Conservation (phyloP, 805 yeast species). For the Starmerella apicola region DNA sequence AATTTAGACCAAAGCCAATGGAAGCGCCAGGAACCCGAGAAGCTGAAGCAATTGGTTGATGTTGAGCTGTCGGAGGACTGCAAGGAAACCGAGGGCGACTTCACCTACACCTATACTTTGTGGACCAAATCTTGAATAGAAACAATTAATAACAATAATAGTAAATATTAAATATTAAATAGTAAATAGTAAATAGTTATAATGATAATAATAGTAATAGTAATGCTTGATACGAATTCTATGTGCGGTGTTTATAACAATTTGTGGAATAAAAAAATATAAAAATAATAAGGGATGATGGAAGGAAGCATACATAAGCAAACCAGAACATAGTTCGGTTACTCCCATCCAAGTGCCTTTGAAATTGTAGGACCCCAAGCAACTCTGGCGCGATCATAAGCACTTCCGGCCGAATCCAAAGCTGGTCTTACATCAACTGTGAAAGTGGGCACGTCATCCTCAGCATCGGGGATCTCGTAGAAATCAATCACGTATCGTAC, state of each 20-base stretch:
- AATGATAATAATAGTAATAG: too few relatives aligned
- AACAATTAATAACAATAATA: too few relatives aligned
- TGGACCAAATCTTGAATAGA: too few relatives aligned
- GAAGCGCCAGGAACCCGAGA: slow-evolving; percentile 26
- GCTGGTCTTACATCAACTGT: slow-evolving; percentile 94
- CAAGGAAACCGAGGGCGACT: too few relatives aligned
- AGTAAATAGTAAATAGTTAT: too few relatives aligned
- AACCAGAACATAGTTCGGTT: neutral
- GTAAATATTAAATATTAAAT: too few relatives aligned
- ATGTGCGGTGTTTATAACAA: too few relatives aligned
- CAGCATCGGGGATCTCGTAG: slow-evolving; percentile 74
- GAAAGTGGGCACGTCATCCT: slow-evolving; percentile 65
- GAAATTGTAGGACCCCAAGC: slow-evolving; percentile 59
- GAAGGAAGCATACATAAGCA: too few relatives aligned
- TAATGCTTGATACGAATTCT: too few relatives aligned
- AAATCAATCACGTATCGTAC: slow-evolving; percentile 92
- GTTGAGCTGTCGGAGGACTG: slow-evolving; percentile 24
- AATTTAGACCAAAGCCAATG: slow-evolving; percentile 23
- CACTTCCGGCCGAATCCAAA: slow-evolving; percentile 52
- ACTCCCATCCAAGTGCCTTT: slow-evolving; percentile 50
- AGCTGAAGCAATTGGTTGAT: slow-evolving; percentile 33
- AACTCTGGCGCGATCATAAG: slow-evolving; percentile 53
- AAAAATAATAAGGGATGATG: too few relatives aligned
- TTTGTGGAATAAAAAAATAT: too few relatives aligned
- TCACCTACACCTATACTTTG: too few relatives aligned